Evolutionary conservation across 2,329 filamentous ascomycete genomes (phyloP).

Genomic region (Calonectria naviculata): DNA sequence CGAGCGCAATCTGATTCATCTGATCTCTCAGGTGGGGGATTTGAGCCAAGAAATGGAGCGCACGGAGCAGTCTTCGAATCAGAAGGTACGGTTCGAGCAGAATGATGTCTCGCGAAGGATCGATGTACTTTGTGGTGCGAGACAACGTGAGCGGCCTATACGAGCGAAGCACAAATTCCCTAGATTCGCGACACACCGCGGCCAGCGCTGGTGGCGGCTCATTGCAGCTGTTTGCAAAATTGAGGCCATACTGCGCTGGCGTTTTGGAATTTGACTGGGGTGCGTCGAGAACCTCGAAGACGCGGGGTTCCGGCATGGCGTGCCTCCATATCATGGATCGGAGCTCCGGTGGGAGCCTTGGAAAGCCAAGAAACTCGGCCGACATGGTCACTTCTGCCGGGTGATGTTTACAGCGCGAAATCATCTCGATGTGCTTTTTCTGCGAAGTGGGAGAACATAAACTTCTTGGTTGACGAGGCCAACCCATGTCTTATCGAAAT

Average conservation of each 20-base stretch:
- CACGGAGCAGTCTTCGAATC: conserved; percentile 28
- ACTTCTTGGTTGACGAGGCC: conserved; percentile 2
- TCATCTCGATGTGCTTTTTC: not conserved
- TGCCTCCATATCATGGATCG: conserved; percentile 32
- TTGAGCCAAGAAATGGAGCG: conserved; percentile 27
- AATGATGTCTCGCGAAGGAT: conserved; percentile 29
- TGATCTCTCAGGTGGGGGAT: conserved; percentile 28
- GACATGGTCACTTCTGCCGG: conserved; percentile 4
- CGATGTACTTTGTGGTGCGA: conserved; percentile 28
- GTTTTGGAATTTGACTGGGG: conserved; percentile 31
- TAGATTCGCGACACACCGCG: conserved; percentile 24
- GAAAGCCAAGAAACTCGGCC: conserved; percentile 26
- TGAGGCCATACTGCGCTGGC: conserved; percentile 26
- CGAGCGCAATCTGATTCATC: conserved; percentile 31
- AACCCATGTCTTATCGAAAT: conserved; percentile 18
- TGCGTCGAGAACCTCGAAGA: conserved; percentile 35
- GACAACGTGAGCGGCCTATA: conserved; percentile 28
- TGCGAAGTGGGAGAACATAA: not conserved
- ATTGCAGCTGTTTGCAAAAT: conserved; percentile 32
- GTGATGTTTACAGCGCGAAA: not conserved
- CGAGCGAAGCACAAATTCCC: conserved; percentile 23
- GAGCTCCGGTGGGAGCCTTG: conserved; percentile 30
- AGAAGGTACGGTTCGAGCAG: conserved; percentile 31
- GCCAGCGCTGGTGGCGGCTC: conserved; percentile 27
- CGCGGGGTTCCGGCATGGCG: conserved; percentile 30